Evolutionary conservation across 2,329 filamentous ascomycete genomes (phyloP).

Genomic region (Penicillium sp.): DNA sequence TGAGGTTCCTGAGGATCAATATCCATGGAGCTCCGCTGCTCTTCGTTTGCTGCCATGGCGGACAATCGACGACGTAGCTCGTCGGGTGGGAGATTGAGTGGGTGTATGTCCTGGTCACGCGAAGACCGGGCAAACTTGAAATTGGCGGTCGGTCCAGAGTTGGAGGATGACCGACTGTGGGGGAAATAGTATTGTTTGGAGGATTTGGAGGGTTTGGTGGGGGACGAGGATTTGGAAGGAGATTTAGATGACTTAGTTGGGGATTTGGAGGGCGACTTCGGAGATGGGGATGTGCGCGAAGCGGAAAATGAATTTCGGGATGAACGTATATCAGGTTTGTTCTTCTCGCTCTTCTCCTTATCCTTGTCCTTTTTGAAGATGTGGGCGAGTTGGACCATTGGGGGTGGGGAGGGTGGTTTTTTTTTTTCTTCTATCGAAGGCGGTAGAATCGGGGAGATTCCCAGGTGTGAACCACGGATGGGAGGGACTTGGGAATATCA

Average conservation of each 20-base stretch:
- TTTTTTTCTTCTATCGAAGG: slow-evolving; percentile 36
- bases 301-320: slow-evolving; percentile 36
- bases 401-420: slow-evolving; percentile 17
- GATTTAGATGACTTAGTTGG: slow-evolving; percentile 17
- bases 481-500: background rate
- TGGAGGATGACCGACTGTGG: slow-evolving; percentile 35
- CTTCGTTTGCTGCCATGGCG: slow-evolving; percentile 52
- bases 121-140: slow-evolving; percentile 38
- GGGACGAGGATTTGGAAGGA: slow-evolving; percentile 6
- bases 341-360: slow-evolving; percentile 22
- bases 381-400: slow-evolving; percentile 32
- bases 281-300: slow-evolving; percentile 27
- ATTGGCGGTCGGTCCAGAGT: slow-evolving; percentile 32
- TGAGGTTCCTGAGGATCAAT: slow-evolving; percentile 54
- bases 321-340: slow-evolving; percentile 31
- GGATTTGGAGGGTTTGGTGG: slow-evolving; percentile 18
- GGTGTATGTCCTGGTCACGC: slow-evolving; percentile 67
- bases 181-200: slow-evolving; percentile 24
- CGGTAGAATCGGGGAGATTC: slow-evolving; percentile 36
- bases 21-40: slow-evolving; percentile 68
- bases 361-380: slow-evolving; percentile 30
- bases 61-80: slow-evolving; percentile 73
- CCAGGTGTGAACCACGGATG: slow-evolving; percentile 19
- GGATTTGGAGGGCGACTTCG: slow-evolving; percentile 19
- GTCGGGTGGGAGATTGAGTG: slow-evolving; percentile 86